Conservation (phyloP, 257 asterid species). For the Solanum appendiculatum region DNA sequence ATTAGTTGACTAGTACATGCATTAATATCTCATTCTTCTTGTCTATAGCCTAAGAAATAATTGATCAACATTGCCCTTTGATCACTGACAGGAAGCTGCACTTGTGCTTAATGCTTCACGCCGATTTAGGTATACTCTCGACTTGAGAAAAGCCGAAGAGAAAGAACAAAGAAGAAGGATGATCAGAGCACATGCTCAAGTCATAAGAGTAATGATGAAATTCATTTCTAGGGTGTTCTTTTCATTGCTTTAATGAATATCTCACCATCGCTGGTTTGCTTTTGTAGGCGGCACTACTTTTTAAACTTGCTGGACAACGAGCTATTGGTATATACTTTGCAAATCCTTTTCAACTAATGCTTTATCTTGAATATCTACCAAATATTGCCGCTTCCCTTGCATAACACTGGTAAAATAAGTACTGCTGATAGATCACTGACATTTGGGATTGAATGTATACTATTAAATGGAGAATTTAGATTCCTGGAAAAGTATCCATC, state of each 20-base stretch:
- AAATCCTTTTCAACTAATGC: neutral
- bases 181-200: constrained; percentile 98
- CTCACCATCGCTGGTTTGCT: constrained; percentile 8
- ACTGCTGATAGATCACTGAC: neutral
- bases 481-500: neutral
- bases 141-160: constrained; percentile 65
- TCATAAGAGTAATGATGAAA: constrained; percentile 54
- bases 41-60: neutral
- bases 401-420: neutral
- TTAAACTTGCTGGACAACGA: constrained; percentile 90
- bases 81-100: constrained; percentile 69
- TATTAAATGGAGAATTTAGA: neutral
- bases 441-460: neutral
- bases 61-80: neutral
- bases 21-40: neutral
- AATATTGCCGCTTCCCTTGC: neutral
- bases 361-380: neutral
- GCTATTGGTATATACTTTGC: constrained; percentile 54
- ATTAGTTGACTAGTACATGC: neutral
- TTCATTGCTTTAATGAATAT: neutral
- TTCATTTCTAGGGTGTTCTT: neutral
- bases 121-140: constrained; percentile 83
- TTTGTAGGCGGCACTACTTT: constrained; percentile 84
- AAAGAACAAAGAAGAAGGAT: constrained; percentile 59
- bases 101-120: constrained; percentile 97